Evolutionary conservation across 768 basidiomycete species (phyloP), one percentile per base, ranked within the genome.

Genomic region (Termitomyces sp.): DNA sequence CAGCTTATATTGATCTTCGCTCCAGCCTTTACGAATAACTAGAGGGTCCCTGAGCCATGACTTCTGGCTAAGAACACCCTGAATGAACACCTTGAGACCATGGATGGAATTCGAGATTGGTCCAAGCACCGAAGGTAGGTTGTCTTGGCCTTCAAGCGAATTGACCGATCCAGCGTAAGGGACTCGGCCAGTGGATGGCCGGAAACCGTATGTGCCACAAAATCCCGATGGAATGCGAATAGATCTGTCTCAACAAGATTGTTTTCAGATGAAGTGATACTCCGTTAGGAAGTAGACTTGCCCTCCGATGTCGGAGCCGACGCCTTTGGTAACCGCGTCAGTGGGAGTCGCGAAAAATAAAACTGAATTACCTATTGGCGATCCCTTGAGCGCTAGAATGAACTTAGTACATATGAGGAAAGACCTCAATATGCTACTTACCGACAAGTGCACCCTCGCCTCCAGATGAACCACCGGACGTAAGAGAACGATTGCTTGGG

Each of bases 231-330:
- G 90, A 55, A 88, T 85, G n/a, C 90, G 83, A 26, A 90, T 65
- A 4, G 90, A 90, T 4, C 88, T 89, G 36, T 49, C n/a, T 53
- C n/a, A 53, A 24, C 14, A 24, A 34, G 20, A 31, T 46, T 36
- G 1, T 31, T 47, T 14, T 31, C 4, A 37, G 51, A 49, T 2
- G 3, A 36, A 7, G 32, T 8, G 6, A 37, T 50, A 37, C 22
- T 46, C 29, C 27, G 8, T 10, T 24, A 29, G 6, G 13, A 7
- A 20, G 10, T 55, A 10, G 27, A 55, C 66, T 64, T 65, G 87
- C 88, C 90, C 88, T 64, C 87, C 88, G 56, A 92, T 83, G 66
- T 93, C 92, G 26, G 91, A 87, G 44, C 91, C 91, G 9, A 92
- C 80, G 14, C 49, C 34, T 37, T 59, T n/a, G 59, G 46, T 44